Conservation (phyloP, 2,329 filamentous ascomycete genomes). For the Scedosporium aurantiacum region DNA sequence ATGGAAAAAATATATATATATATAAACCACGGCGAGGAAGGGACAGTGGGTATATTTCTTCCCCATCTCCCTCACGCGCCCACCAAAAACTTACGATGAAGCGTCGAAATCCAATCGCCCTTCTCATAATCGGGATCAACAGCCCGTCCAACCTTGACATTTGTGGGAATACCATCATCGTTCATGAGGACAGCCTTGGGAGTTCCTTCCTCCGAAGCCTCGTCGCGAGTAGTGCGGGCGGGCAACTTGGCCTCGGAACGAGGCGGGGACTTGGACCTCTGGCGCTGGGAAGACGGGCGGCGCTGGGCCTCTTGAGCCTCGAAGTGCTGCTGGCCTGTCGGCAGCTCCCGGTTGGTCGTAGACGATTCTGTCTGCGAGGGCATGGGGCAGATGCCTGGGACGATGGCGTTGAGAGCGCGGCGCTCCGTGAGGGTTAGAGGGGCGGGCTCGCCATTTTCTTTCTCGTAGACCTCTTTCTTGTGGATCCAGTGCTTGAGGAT, state of each 20-base stretch:
- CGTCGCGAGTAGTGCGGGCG: too few species aligned
- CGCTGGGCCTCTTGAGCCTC: too few species aligned
- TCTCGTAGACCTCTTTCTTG: conserved; percentile 16
- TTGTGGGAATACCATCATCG: conserved; percentile 10
- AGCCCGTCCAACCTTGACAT: conserved; percentile 27
- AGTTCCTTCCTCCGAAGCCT: background rate
- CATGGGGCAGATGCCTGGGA: conserved; percentile 13
- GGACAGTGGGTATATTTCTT: background rate
- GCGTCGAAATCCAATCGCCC: background rate
- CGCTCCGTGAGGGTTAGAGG: conserved; percentile 26
- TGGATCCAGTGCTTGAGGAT: conserved; percentile 28
- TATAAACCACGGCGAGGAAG: background rate
- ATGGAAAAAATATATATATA: background rate
- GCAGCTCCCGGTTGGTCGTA: background rate
- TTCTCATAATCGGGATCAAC: conserved; percentile 21
- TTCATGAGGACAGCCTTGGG: background rate
- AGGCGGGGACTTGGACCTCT: too few species aligned
- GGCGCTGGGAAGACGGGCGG: too few species aligned
- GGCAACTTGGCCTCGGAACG: too few species aligned
- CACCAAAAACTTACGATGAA: background rate
- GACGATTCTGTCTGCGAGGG: background rate
- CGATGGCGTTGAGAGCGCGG: conserved; percentile 28
- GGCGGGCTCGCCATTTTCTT: conserved; percentile 15
- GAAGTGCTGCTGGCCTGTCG: conserved; percentile 10
- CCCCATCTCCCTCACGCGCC: too few species aligned